Evolutionary conservation across 495 filamentous ascomycete species (phyloP), one percentile per base, ranked within the genome.

Genomic region (Clavariopsis aquatica): DNA sequence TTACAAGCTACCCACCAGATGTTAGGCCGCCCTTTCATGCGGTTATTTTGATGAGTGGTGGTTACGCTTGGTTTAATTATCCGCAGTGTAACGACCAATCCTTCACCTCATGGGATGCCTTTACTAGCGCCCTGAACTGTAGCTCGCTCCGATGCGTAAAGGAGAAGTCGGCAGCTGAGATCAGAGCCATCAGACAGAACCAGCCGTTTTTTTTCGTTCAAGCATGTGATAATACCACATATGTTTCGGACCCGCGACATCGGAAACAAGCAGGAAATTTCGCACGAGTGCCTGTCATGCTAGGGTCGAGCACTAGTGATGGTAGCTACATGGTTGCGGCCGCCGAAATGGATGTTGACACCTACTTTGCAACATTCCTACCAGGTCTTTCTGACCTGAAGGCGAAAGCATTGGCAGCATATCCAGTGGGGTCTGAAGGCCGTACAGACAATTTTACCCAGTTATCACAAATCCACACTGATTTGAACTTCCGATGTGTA

Each of bases 221-320:
- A 5, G 52, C 45, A n/a, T 49, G 60, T 41, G 73, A 75, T 60
- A 68, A 71, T 38, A 49, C 66, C 28, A 75, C 69, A 17, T 38
- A 64, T 13, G 49, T 68, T 23, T 19, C 28, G 5, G 49, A 73
- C 56, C 65, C 61, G 23, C 57, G 58, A 8, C 45, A 51, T n/a
- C 66, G 54, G 0, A 31, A 57, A 17, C 13, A 57, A 7, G 51
- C 36, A 0, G 66, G 68, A 19, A 60, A 66, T 20, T 64, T 72
- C 46, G 73, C 73, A 1, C 34, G 57, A 13, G 60, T 70, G 15
- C 73, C 73, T 0, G 58, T 70, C 0, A 43, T 75, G 28, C 41
- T 47, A 23, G 72, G 72, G 23, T 72, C 70, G 20, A 74, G 70
- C 46, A 34, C 57, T 1, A 60, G 70, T 13, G 72, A 74, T 52